Conservation (phyloP, 345 rosid species). For the Angophora floribunda region DNA sequence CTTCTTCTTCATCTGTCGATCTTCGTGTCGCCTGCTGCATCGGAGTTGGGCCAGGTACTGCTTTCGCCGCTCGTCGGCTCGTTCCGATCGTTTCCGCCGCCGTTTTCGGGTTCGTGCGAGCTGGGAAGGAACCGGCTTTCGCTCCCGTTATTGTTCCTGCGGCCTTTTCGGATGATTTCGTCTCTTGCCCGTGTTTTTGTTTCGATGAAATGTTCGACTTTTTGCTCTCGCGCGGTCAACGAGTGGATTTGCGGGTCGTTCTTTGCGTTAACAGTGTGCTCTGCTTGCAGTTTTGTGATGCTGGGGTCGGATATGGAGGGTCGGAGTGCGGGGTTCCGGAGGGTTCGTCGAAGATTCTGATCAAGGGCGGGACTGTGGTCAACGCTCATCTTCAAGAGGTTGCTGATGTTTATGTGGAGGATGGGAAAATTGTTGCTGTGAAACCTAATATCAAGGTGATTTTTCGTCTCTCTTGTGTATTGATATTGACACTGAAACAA, state of each 20-base stretch:
- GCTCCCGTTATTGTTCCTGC: not conserved
- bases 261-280: not conserved
- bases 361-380: constrained; percentile 86
- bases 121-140: not conserved
- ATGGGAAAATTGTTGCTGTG: constrained; percentile 63
- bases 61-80: not conserved
- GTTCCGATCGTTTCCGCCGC: not conserved
- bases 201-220: not conserved
- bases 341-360: constrained; percentile 48
- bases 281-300: constrained; percentile 52
- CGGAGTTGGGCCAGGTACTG: not conserved
- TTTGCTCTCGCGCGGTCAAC: not conserved
- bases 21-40: not conserved
- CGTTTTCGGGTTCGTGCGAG: not conserved
- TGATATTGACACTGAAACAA: not conserved
- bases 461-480: not conserved
- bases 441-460: constrained; percentile 58
- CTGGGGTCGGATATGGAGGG: constrained; percentile 29
- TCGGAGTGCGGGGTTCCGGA: constrained; percentile 31
- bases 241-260: not conserved
- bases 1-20: not conserved
- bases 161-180: not conserved
- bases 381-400: constrained; percentile 76
- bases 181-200: not conserved
- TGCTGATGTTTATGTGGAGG: constrained; percentile 87